Base-by-base conservation (phyloP, 768 basidiomycete species). In the Boletus rex-veris region DNA sequence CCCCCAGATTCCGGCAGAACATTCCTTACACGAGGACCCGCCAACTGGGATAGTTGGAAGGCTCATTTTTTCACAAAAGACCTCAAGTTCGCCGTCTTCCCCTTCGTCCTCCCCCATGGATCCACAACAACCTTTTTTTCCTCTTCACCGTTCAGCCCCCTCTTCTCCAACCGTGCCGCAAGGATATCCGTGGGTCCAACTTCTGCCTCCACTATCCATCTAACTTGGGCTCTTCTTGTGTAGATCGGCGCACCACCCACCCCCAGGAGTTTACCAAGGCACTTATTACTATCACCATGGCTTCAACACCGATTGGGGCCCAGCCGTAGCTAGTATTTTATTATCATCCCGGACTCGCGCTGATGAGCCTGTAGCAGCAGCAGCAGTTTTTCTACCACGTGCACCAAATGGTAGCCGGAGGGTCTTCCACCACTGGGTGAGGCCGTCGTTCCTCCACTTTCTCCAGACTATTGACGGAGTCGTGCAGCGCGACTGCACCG, bases 21-120 rank as follows among this genome's bases (percentile, higher is more conserved):
- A 1, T 49, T 52, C 50, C 19, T 31, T 37, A 28, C 19, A 50
- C 10, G 24, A 14, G 6, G 16, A 4, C 36, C 26, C 2, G 33
- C 53, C 59, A 49, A 8, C 28, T 55, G 41, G 33, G 31, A 37
- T 42, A 39, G 58, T 60, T 61, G 59, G 59, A 33, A 42, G 37
- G 50, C 8, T 44, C 36, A 2, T 36, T 10, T 7, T 18, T 2
- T 38, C n/a, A 49, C 18, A 54, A 58, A 59, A 44, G 8, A 33
- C 7, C 5, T 4, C 26, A 6, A 12, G 40, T 24, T 33, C 19
- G n/a, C 39, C 31, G 12, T 41, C 31, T 15, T 1, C 16, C 5
- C 14, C 11, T 2, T 8, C 5, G 0, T 10, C 4, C 30, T 36
- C 21, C 11, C 9, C 35, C 15, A 60, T 60, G 58, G 0, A 44